Evolutionary conservation across 106 monocot species (phyloP).

Genomic region (Dendrobium officinale): DNA sequence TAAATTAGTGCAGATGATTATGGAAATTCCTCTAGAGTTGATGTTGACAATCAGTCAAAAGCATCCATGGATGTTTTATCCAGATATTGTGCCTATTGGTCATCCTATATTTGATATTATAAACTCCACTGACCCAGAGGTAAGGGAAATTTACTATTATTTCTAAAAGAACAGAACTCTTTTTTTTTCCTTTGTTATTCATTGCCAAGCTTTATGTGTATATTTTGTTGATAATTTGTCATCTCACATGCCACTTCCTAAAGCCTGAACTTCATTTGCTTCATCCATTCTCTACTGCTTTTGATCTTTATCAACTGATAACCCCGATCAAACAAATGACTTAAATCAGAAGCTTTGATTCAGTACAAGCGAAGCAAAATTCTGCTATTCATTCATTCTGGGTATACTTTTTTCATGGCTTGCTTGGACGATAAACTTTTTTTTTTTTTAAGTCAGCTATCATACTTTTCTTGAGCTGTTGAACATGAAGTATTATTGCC

Average conservation of each 20-base stretch:
- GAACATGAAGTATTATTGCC: not conserved
- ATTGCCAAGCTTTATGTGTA: not conserved
- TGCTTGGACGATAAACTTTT: not conserved
- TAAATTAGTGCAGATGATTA: constrained; percentile 63
- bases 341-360: too few relatives aligned
- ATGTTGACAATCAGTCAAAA: constrained; percentile 92
- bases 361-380: too few relatives aligned
- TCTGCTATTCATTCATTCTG: too few relatives aligned
- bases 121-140: constrained; percentile 93
- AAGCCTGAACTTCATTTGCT: not conserved
- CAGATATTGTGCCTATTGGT: constrained; percentile 84
- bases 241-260: not conserved
- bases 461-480: not conserved
- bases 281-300: too few relatives aligned
- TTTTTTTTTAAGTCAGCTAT: not conserved
- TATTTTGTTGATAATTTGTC: not conserved
- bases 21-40: constrained; percentile 91
- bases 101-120: constrained; percentile 99
- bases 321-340: too few relatives aligned
- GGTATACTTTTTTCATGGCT: not conserved
- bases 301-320: too few relatives aligned
- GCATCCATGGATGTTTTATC: constrained; percentile 95
- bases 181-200: not conserved
- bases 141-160: constrained; percentile 15
- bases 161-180: not conserved